Conservation (phyloP, 768 basidiomycete genomes). For the Phylloporus arenicola region DNA sequence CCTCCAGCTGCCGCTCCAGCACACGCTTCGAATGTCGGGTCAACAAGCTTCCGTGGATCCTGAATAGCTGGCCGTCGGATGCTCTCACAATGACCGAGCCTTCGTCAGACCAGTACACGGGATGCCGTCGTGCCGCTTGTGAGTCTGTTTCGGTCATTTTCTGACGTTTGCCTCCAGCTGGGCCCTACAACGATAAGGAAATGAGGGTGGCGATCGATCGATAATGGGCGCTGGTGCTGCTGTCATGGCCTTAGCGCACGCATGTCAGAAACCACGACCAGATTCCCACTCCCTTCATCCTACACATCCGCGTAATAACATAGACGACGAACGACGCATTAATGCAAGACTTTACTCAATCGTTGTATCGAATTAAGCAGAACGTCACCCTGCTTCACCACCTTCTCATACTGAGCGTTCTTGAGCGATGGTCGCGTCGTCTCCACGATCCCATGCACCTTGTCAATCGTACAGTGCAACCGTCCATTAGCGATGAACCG, state of each 20-base stretch:
- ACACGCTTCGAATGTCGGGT: conserved; percentile 41
- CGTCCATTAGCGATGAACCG: conserved; percentile 86
- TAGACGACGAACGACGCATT: conserved; percentile 4
- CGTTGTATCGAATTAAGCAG: conserved; percentile 83
- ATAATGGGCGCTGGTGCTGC: neutral
- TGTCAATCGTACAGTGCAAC: conserved; percentile 86
- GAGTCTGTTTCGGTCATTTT: neutral
- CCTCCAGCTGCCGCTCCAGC: conserved; percentile 3
- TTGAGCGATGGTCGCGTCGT: conserved; percentile 75
- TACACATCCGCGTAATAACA: neutral
- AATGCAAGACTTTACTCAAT: conserved; percentile 82
- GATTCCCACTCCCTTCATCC: neutral
- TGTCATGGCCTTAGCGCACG: neutral
- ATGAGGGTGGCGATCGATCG: conserved; percentile 6
- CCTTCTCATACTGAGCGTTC: conserved; percentile 85
- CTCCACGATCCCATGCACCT: conserved; percentile 90
- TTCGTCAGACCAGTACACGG: conserved; percentile 62
- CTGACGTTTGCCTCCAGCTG: neutral
- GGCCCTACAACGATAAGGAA: conserved; percentile 4
- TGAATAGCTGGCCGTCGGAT: conserved; percentile 43
- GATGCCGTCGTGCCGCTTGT: conserved; percentile 32
- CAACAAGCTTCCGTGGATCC: conserved; percentile 50
- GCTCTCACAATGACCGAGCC: conserved; percentile 49
- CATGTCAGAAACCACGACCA: neutral
- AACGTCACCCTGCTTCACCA: conserved; percentile 90